Evolutionary conservation across 129 eudicot genomes (phyloP).

Genomic region (Flaveria robusta): DNA sequence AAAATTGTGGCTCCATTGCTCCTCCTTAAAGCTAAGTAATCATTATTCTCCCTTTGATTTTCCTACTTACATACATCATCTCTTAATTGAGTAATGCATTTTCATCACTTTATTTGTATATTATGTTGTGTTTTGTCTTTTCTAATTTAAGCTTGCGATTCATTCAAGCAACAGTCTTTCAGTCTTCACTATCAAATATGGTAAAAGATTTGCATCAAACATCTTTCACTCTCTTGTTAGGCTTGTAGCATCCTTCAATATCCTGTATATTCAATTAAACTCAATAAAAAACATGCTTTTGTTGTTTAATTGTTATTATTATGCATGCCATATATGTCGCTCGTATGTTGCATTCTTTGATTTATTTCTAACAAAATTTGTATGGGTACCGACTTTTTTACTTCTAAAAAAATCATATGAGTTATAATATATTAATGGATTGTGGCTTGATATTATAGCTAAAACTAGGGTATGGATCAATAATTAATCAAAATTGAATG

Average conservation of each 20-base stretch:
- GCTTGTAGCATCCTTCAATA: conserved; percentile 7
- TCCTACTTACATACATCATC: conserved; percentile 30
- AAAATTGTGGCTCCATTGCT: conserved; percentile 54
- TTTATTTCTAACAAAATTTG: too few relatives aligned
- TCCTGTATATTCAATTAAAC: background rate
- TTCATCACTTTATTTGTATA: conserved; percentile 28
- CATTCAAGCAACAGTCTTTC: conserved; percentile 67
- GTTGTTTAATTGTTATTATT: background rate
- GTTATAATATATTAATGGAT: background rate
- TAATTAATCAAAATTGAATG: background rate
- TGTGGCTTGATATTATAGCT: background rate
- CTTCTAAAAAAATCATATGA: too few relatives aligned
- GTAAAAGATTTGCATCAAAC: conserved; percentile 71
- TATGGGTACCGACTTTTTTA: too few relatives aligned
- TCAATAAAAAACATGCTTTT: background rate
- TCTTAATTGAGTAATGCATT: conserved; percentile 26
- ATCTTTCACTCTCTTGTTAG: conserved; percentile 32
- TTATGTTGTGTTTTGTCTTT: background rate
- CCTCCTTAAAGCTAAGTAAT: conserved; percentile 90
- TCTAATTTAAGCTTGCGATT: conserved; percentile 53
- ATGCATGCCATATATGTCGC: conserved; percentile 5
- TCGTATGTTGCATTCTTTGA: background rate
- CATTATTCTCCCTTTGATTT: conserved; percentile 45
- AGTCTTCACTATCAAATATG: conserved; percentile 64
- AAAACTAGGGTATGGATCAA: background rate